Conservation (phyloP, 2,329 filamentous ascomycete genomes). For the Waltergamsia citrina region DNA sequence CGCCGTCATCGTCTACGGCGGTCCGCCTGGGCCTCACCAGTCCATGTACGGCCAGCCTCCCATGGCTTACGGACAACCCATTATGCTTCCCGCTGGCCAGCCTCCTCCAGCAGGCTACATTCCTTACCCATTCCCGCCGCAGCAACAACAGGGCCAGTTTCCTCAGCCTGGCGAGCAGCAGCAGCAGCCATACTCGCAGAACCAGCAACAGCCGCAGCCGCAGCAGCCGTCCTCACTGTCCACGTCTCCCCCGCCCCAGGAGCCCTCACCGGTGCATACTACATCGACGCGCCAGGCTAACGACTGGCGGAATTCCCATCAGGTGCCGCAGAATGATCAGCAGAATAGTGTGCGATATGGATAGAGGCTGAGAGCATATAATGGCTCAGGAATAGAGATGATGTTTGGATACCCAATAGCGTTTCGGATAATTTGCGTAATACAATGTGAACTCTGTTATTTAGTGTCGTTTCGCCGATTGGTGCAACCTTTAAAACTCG, state of each 20-base stretch:
- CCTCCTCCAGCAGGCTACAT: conserved; percentile 2
- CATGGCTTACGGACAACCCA: not conserved
- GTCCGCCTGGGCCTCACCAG: not conserved
- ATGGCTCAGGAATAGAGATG: too few relatives aligned
- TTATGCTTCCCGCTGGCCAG: conserved; percentile 4
- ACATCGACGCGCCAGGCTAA: too few relatives aligned
- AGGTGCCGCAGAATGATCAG: too few relatives aligned
- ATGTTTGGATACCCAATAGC: too few relatives aligned
- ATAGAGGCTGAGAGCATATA: too few relatives aligned
- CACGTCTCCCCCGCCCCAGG: conserved; percentile 1
- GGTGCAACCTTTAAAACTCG: too few relatives aligned
- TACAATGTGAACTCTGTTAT: too few relatives aligned
- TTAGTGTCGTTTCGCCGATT: too few relatives aligned
- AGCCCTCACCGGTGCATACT: not conserved
- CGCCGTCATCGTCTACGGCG: conserved; percentile 8
- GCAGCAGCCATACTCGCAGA: not conserved
- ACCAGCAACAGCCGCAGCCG: not conserved
- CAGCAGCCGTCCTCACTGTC: not conserved
- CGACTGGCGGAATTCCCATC: too few relatives aligned
- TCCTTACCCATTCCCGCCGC: not conserved
- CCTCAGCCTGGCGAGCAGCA: not conserved
- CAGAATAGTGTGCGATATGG: too few relatives aligned
- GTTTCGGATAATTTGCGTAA: too few relatives aligned
- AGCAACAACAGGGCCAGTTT: not conserved
- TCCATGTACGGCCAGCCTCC: not conserved